Base-by-base conservation (phyloP, 345 rosid species). In the Raphanus sativus region DNA sequence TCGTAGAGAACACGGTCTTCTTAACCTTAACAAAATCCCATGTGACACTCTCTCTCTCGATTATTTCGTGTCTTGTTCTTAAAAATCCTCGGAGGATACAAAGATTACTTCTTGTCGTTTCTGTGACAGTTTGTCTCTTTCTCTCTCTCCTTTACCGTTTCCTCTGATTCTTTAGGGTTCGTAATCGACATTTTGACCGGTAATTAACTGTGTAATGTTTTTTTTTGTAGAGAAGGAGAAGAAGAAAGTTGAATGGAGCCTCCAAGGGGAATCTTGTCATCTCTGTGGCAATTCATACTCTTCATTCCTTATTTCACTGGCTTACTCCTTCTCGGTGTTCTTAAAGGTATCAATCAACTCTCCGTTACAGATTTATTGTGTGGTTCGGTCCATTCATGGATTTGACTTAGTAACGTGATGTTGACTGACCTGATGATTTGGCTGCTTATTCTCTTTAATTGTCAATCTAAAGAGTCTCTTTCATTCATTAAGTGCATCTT, bases 241-340 rank as follows among this genome's bases (percentile, higher is more conserved):
- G 38, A 34, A 6, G 38, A 34, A 0, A 34, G 6, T 34, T 10
- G 4, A 38, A 38, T 95, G 99, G 97, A 89, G 87, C 96, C 96
- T 72, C 93, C 96, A 58, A 83, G 17, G 36, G 99, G 97, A 26
- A 17, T 90, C 64, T 78, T 82, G 76, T 81, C 93, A 83, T 67
- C 96, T 61, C 45, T 89, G 7, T 89, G 94, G 96, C 80, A 71
- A 73, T 91, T 95, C 45, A 72, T 91, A 52, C 71, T 85, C 77
- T 95, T 95, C 76, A 84, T 95, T 12, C 99, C 99, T 80, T 89
- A 80, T 85, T 95, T 95, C 87, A 61, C 65, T 62, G 97, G 94
- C 0, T 87, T 95, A 56, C 86, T 95, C 17, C 73, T 92, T 76
- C 87, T 95, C 26, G 99, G 98, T 60, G 67, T 78, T 63, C 71